Evolutionary conservation across 257 asterid species (phyloP), one percentile per base, ranked within the genome.

Genomic region (Nicotiana undulata): DNA sequence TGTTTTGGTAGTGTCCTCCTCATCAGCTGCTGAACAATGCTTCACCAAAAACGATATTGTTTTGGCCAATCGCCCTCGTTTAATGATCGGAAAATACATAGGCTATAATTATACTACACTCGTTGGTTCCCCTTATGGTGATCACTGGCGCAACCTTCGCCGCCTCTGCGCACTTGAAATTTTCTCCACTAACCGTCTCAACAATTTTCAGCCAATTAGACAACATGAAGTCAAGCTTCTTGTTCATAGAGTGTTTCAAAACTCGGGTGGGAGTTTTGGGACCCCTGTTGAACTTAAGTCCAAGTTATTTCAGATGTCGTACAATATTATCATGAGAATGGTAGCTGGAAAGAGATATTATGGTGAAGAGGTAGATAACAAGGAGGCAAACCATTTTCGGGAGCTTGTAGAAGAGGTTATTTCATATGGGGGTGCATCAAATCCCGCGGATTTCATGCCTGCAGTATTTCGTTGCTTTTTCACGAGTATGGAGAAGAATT

Each of bases 271-370:
- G 1, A 86, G 60, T 0, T 86, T 81, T 31, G 85, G 75, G 3
- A 56, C 40, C 22, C 60, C 60, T 5, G 92, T 91, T 1, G 90
- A 85, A 26, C 82, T 90, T 34, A 83, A 84, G 37, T 51, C 87
- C 0, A 11, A 51, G 3, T 46, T 92, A 0, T 82, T 88, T 5
- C 92, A 83, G 76, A 56, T 90, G 76, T 79, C 88, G 1, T 86
- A 87, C 51, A 93, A 91, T 24, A 79, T 75, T 24, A 89, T 93
- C 24, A 85, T 89, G 96, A 89, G 94, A 56, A 93, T 93, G 96
- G 86, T 89, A 0, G 88, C 86, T 12, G 97, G 96, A 9, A 91
- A 93, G 80, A 68, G 92, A 8, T 87, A 86, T 44, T 87, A 72
- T 9, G 93, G 95, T 0, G 94, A 64, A 46, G 90, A 67, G 3